Conservation (phyloP, 169 alveolate species). For the Besnoitia besnoiti region DNA sequence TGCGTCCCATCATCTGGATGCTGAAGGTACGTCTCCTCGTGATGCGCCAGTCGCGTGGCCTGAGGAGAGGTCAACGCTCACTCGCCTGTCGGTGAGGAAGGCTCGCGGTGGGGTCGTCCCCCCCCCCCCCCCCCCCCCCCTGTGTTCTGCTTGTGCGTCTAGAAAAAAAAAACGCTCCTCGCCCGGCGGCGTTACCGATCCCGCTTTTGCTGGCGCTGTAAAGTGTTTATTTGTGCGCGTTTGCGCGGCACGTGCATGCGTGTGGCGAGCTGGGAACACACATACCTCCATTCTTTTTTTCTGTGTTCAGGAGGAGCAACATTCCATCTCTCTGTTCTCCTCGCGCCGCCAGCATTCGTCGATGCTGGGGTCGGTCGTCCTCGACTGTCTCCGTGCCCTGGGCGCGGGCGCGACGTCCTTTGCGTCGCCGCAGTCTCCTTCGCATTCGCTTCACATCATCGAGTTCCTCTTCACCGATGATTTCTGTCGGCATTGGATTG, state of each 20-base stretch:
- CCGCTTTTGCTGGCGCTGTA: background rate
- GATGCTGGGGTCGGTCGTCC: conserved; percentile 37
- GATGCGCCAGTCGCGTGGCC: too few relatives aligned
- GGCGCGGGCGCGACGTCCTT: background rate
- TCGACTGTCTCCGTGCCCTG: conserved; percentile 28
- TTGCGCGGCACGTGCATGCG: background rate
- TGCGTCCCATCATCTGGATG: conserved; percentile 54
- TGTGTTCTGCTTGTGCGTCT: too few relatives aligned
- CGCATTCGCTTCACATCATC: background rate
- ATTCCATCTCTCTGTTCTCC: background rate
- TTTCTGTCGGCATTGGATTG: conserved; percentile 29
- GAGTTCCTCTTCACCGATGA: conserved; percentile 28
- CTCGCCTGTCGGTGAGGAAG: too few relatives aligned
- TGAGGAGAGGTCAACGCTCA: too few relatives aligned
- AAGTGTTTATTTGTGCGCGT: background rate
- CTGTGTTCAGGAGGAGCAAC: conserved; percentile 9
- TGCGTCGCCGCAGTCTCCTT: background rate
- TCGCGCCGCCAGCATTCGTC: conserved; percentile 19
- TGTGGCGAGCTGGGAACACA: background rate
- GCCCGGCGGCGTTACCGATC: too few relatives aligned
- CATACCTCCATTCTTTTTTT: background rate
- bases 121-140: too few relatives aligned
- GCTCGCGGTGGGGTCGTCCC: too few relatives aligned
- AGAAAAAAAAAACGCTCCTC: too few relatives aligned
- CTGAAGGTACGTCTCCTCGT: too few relatives aligned